phyloP scores from a whole-genome alignment of 1,284 basidiomycete species.

The Mixia osmundae region DNA sequence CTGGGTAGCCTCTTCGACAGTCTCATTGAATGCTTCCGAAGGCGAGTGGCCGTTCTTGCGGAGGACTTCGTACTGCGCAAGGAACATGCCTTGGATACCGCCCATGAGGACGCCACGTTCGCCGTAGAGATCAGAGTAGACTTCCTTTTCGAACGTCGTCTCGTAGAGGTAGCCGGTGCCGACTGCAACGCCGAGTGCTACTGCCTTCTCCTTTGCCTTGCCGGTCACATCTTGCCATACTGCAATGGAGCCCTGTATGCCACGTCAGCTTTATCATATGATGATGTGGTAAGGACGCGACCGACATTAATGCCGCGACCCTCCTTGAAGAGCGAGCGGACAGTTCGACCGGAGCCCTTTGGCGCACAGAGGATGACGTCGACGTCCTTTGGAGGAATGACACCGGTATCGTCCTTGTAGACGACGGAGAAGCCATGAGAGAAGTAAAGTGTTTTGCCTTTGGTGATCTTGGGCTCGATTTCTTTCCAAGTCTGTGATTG shows the following conservation, averaged over 20 bases:
- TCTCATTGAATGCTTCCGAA: conserved; percentile 99
- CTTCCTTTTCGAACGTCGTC: conserved; percentile 98
- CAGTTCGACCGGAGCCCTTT: conserved; percentile 95
- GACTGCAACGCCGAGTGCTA: conserved; percentile 79
- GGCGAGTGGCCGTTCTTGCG: conserved; percentile 94
- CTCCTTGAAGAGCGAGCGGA: conserved; percentile 98
- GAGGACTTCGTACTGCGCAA: conserved; percentile 85
- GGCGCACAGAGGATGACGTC: conserved; percentile 98
- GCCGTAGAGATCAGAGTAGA: conserved; percentile 97
- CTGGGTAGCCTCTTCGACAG: conserved; percentile 96
- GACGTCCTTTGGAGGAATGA: conserved; percentile 73
- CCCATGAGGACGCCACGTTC: conserved; percentile 99
- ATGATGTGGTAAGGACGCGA: conserved; percentile 48
- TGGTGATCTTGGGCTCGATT: conserved; percentile 52
- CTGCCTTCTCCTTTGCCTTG: conserved; percentile 90
- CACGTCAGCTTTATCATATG: neutral
- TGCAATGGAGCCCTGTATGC: conserved; percentile 27
- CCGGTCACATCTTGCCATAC: conserved; percentile 66
- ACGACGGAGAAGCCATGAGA: conserved; percentile 98
- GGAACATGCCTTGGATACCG: conserved; percentile 97
- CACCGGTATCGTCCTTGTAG: conserved; percentile 91
- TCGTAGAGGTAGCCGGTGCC: conserved; percentile 95
- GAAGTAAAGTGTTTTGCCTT: conserved; percentile 99
- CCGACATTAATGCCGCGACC: conserved; percentile 82
- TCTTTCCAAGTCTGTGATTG: conserved; percentile 85